Percentiles rank a stretch among this genome's conserved stretches.
Conservation (phyloP, 2,329 filamentous ascomycete genomes). For the Phialocephala sp. region DNA sequence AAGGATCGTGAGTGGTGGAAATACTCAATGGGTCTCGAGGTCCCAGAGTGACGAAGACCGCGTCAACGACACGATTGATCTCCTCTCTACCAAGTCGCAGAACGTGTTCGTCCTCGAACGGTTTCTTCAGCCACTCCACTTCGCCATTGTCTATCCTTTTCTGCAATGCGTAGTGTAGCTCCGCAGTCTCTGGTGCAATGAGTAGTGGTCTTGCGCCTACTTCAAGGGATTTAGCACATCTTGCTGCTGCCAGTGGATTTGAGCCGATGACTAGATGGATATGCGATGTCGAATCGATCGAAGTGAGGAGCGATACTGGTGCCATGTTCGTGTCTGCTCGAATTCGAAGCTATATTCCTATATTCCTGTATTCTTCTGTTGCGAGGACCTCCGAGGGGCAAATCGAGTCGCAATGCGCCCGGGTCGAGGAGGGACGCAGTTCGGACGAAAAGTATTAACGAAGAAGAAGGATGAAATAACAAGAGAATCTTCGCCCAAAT, state of each 20-base stretch:
- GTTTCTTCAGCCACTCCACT: constrained; percentile 68
- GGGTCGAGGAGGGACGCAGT: neutral
- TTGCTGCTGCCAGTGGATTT: constrained; percentile 83
- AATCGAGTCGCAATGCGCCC: neutral
- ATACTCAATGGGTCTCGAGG: constrained; percentile 52
- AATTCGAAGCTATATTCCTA: neutral
- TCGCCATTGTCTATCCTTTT: constrained; percentile 69
- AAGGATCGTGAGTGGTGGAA: constrained; percentile 14
- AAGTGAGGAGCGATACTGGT: constrained; percentile 66
- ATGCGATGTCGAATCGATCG: constrained; percentile 71
- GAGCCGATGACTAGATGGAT: constrained; percentile 86
- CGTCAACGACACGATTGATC: constrained; percentile 80
- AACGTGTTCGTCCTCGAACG: constrained; percentile 75
- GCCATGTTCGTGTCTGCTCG: constrained; percentile 1
- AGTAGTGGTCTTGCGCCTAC: constrained; percentile 83
- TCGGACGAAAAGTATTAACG: neutral
- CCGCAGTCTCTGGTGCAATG: constrained; percentile 70
- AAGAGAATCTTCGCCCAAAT: neutral
- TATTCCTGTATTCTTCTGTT: neutral
- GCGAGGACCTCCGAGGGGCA: neutral
- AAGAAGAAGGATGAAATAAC: neutral
- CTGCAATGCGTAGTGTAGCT: constrained; percentile 62
- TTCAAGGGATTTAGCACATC: constrained; percentile 79
- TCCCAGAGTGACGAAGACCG: constrained; percentile 81
- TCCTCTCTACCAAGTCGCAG: constrained; percentile 79